Conservation (phyloP, 2,329 filamentous ascomycete species). For the Alternaria tenuissima region DNA sequence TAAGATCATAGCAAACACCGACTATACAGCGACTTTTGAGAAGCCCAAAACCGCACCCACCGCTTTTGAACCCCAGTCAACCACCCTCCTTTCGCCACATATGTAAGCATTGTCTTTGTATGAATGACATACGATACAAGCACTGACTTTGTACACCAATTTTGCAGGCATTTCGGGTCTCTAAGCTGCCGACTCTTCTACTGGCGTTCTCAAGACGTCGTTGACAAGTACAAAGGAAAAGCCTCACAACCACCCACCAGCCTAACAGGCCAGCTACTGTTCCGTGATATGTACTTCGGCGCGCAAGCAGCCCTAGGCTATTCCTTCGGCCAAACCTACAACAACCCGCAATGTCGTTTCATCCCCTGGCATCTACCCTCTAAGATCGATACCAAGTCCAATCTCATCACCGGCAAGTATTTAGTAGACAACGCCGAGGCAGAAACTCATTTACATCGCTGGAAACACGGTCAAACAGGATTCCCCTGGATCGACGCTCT, state of each 20-base stretch:
- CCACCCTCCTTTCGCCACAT: conserved; percentile 76
- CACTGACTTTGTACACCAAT: no score
- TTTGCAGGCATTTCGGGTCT: conserved; percentile 69
- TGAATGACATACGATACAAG: no score
- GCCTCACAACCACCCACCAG: conserved; percentile 69
- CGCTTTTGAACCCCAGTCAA: conserved; percentile 75
- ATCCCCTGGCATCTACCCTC: conserved; percentile 80
- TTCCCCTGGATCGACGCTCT: conserved; percentile 84
- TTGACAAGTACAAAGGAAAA: conserved; percentile 66
- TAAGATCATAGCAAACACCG: conserved; percentile 66
- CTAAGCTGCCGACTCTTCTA: conserved; percentile 76
- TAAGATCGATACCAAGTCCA: conserved; percentile 57
- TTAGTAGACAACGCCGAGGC: conserved; percentile 69
- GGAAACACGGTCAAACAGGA: conserved; percentile 73
- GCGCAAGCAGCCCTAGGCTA: conserved; percentile 74
- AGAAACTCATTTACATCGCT: conserved; percentile 72
- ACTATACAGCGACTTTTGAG: conserved; percentile 76
- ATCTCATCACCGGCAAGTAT: conserved; percentile 66
- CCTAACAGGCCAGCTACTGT: conserved; percentile 75
- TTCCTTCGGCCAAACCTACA: conserved; percentile 69
- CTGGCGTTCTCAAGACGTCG: conserved; percentile 71
- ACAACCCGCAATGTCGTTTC: conserved; percentile 74
- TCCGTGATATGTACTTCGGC: conserved; percentile 85
- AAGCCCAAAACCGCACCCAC: conserved; percentile 80
- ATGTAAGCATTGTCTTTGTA: conserved; percentile 43